A percentile compares a stretch with the other conserved stretches of the same genome.
Conservation (phyloP, 31 red algal species). For the Bonnemaisonia californica region DNA sequence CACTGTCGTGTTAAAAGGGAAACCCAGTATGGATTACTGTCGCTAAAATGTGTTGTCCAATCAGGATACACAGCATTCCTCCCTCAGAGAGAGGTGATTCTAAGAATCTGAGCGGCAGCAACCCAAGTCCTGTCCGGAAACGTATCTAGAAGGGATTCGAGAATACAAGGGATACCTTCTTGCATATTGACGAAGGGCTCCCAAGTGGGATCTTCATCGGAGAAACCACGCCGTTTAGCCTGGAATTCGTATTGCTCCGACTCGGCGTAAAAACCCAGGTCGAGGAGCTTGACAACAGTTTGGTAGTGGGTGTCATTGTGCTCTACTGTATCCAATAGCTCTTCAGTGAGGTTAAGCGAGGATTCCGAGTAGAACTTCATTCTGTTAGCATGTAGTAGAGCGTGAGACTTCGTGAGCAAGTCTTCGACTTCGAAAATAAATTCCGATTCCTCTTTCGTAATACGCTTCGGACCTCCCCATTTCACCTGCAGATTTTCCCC, state of each 20-base stretch:
- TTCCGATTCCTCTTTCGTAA: neutral
- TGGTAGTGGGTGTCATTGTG: conserved; percentile 24
- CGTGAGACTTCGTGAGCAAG: neutral
- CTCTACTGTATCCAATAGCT: conserved; percentile 17
- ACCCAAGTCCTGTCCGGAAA: conserved; percentile 1
- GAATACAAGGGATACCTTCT: conserved; percentile 19
- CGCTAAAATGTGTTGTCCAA: too few species aligned
- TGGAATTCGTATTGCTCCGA: neutral
- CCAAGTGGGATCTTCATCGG: conserved; percentile 37
- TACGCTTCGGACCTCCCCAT: conserved; percentile 12
- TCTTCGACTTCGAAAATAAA: conserved; percentile 21
- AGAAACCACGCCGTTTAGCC: conserved; percentile 32
- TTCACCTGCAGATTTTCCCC: conserved; percentile 10
- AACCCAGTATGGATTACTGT: too few species aligned
- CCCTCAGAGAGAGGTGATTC: too few species aligned
- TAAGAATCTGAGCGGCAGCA: neutral
- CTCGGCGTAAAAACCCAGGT: neutral
- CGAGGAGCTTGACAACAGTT: neutral
- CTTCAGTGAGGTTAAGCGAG: neutral
- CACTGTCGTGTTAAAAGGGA: too few species aligned
- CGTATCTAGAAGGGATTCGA: neutral
- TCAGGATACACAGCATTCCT: too few species aligned
- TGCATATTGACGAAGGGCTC: conserved; percentile 10
- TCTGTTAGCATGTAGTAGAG: conserved; percentile 20
- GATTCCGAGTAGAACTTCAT: conserved; percentile 29